A percentile compares a stretch with the other conserved stretches of the same genome.
Conservation (phyloP, 2,329 filamentous ascomycete species). For the Apiospora arundinis region DNA sequence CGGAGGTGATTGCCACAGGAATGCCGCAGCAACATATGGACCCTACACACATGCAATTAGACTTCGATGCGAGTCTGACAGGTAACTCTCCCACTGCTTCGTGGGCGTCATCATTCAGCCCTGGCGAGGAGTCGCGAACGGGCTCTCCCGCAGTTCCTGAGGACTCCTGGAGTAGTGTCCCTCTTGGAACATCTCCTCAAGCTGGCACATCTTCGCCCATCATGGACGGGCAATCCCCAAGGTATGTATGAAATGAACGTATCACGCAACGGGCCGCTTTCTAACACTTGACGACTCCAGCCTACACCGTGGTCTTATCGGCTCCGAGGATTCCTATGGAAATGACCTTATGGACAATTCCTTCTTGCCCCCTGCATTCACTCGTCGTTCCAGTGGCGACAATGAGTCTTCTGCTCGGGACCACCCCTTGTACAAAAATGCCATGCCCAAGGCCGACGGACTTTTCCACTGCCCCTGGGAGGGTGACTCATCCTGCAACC, state of each 20-base stretch:
- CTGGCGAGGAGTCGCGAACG: constrained; percentile 54
- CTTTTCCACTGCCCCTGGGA: constrained; percentile 94
- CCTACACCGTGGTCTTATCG: constrained; percentile 47
- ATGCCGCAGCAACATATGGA: constrained; percentile 61
- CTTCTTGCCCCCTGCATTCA: constrained; percentile 49
- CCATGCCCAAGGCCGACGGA: constrained; percentile 70
- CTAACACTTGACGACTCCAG: constrained; percentile 41
- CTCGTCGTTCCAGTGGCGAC: constrained; percentile 57
- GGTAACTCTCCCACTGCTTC: constrained; percentile 58
- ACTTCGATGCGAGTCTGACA: constrained; percentile 56
- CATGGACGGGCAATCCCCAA: constrained; percentile 57
- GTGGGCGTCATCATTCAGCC: constrained; percentile 58
- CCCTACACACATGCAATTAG: constrained; percentile 61
- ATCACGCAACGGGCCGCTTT: constrained; percentile 36
- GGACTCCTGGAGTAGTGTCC: constrained; percentile 52
- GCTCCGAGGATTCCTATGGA: constrained; percentile 45
- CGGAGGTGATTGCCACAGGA: constrained; percentile 47
- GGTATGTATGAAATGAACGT: constrained; percentile 50
- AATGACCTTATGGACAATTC: constrained; percentile 45
- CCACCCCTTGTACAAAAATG: constrained; percentile 75
- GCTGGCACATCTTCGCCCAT: constrained; percentile 57
- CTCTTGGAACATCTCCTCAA: constrained; percentile 50
- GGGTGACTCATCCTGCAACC: constrained; percentile 74
- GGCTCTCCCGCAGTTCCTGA: constrained; percentile 57
- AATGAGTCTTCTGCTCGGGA: constrained; percentile 64